A percentile compares a stretch with the other conserved stretches of the same genome.
Evolutionary conservation across 108 stramenopile species (phyloP).

Genomic region (Conticribra weissflogii): DNA sequence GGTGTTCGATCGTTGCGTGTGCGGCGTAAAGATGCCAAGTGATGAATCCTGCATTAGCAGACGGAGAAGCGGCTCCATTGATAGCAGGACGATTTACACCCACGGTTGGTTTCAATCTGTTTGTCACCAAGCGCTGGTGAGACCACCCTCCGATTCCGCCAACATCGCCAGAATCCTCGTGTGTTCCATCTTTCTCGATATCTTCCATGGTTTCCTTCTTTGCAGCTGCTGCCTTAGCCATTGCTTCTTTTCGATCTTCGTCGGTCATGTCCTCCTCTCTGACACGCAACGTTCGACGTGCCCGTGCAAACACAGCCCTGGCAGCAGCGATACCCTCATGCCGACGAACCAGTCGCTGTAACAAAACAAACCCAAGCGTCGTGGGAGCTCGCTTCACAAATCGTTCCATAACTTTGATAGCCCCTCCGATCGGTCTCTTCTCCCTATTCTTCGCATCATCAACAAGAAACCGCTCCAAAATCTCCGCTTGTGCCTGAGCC

Average conservation of each 20-base stretch:
- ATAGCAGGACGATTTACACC: slow-evolving; percentile 16
- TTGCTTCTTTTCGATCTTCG: slow-evolving; percentile 23
- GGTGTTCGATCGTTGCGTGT: slow-evolving; percentile 86
- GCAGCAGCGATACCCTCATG: slow-evolving; percentile 78
- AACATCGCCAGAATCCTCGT: slow-evolving; percentile 23
- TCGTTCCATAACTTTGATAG: slow-evolving; percentile 65
- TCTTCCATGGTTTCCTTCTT: slow-evolving; percentile 35
- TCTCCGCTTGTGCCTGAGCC: slow-evolving; percentile 71
- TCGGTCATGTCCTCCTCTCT: slow-evolving; percentile 42
- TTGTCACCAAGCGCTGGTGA: slow-evolving; percentile 72
- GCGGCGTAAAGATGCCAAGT: slow-evolving; percentile 87
- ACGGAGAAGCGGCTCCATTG: neutral
- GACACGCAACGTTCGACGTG: slow-evolving; percentile 63
- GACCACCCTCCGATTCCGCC: slow-evolving; percentile 18
- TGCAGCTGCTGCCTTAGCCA: neutral
- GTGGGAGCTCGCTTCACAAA: slow-evolving; percentile 67
- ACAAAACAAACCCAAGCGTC: slow-evolving; percentile 76
- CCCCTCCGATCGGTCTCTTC: slow-evolving; percentile 26
- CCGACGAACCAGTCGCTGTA: slow-evolving; percentile 74
- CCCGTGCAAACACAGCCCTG: slow-evolving; percentile 72
- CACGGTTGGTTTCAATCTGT: slow-evolving; percentile 61
- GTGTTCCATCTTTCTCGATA: slow-evolving; percentile 26
- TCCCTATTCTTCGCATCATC: slow-evolving; percentile 6
- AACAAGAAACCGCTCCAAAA: slow-evolving; percentile 59
- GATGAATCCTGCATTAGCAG: slow-evolving; percentile 46